These are phyloP conservation scores for Pichia exigua DNA, from an alignment of 805 yeast genomes.

Conservation along the genomic window DNA sequence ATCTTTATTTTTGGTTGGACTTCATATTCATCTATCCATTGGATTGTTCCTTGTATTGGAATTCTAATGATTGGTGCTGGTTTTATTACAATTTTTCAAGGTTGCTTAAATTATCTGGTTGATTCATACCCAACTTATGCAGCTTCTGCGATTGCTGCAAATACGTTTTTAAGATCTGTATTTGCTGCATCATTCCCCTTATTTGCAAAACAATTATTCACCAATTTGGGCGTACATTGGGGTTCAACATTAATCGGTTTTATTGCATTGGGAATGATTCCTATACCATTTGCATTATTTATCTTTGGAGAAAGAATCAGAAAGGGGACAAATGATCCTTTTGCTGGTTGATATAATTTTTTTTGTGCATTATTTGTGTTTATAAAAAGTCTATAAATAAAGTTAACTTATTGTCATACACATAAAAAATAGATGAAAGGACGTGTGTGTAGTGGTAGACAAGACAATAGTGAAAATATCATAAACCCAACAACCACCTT, in stretches of 20 bases:
- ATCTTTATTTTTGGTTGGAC: slow-evolving; percentile 62
- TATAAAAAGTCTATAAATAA: not conserved
- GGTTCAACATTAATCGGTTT: slow-evolving; percentile 59
- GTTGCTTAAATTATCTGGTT: slow-evolving; percentile 60
- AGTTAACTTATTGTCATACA: not conserved
- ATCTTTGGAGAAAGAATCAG: slow-evolving; percentile 40
- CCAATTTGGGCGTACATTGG: slow-evolving; percentile 57
- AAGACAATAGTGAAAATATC: too few relatives aligned
- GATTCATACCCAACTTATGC: slow-evolving; percentile 64
- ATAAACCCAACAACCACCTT: too few relatives aligned
- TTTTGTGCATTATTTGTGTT: not conserved
- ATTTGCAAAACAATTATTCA: slow-evolving; percentile 53
- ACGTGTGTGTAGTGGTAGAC: too few relatives aligned
- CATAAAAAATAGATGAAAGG: too few relatives aligned
- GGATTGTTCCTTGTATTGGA: slow-evolving; percentile 55
- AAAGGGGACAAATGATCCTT: slow-evolving; percentile 30
- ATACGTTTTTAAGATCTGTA: slow-evolving; percentile 56
- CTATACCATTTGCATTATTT: slow-evolving; percentile 54
- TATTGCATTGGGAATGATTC: slow-evolving; percentile 48
- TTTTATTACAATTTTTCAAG: slow-evolving; percentile 56
- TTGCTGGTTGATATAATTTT: not conserved
- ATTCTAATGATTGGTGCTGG: slow-evolving; percentile 52
- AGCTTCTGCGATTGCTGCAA: slow-evolving; percentile 48
- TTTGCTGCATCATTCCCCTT: slow-evolving; percentile 67
- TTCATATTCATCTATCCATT: slow-evolving; percentile 33